Conservation (phyloP, 129 eudicot species). For the Ambrosia artemisiifolia region DNA sequence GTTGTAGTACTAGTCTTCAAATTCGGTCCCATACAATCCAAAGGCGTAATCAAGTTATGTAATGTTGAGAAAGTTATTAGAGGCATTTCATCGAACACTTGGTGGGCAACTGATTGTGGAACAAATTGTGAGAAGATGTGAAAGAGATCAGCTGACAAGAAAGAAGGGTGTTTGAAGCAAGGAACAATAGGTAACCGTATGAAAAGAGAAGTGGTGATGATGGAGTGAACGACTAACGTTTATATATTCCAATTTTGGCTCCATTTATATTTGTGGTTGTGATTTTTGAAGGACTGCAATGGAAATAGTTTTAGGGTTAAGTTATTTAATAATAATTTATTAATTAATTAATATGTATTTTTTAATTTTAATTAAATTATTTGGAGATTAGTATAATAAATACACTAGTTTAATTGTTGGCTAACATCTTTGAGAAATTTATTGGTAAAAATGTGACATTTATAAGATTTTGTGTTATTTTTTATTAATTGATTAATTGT, state of each 20-base stretch:
- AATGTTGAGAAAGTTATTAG: constrained; percentile 26
- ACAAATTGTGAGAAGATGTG: background rate
- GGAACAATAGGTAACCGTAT: background rate
- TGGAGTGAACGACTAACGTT: background rate
- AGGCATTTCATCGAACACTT: constrained; percentile 88
- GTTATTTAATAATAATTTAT: too few relatives aligned
- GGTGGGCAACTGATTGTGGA: background rate
- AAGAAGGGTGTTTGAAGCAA: constrained; percentile 19
- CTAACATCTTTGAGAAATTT: too few relatives aligned
- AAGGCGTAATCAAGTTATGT: constrained; percentile 26
- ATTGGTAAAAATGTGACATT: too few relatives aligned
- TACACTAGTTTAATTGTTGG: too few relatives aligned
- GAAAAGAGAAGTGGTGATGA: background rate
- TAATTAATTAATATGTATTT: too few relatives aligned
- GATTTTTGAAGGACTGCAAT: background rate
- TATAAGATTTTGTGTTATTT: too few relatives aligned
- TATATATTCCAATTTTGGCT: background rate
- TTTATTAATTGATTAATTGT: too few relatives aligned
- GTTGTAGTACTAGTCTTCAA: constrained; percentile 3
- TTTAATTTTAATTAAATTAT: too few relatives aligned
- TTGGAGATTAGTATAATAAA: too few relatives aligned
- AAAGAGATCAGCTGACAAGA: background rate
- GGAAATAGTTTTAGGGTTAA: too few relatives aligned
- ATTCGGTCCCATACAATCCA: constrained; percentile 15
- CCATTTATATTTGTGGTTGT: background rate